Conservation (phyloP, 192 early-diverging fungal species). For the Oehlia diaphana region DNA sequence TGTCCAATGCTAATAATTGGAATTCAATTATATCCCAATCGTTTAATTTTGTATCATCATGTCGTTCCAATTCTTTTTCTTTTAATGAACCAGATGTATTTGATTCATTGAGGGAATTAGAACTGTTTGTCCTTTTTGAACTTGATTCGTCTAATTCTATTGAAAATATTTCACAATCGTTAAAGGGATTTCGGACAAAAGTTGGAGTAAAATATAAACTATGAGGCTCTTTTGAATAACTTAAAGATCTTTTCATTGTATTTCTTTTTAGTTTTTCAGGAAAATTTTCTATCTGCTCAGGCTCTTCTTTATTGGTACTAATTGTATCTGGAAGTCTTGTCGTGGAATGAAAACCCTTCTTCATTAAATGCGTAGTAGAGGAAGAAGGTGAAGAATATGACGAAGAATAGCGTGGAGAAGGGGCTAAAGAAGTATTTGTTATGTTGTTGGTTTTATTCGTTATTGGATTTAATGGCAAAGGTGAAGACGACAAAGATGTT, state of each 20-base stretch:
- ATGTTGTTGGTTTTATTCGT: background rate
- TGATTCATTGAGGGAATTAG: background rate
- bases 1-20: conserved; percentile 39
- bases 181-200: conserved; percentile 11
- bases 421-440: background rate
- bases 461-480: background rate
- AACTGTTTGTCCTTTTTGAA: background rate
- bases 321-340: background rate
- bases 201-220: conserved; percentile 2
- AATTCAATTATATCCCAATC: conserved; percentile 42
- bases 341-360: background rate
- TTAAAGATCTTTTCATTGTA: background rate
- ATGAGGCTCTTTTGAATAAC: background rate
- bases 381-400: background rate
- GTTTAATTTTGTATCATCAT: conserved; percentile 15
- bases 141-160: background rate
- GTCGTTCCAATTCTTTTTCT: background rate
- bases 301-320: background rate
- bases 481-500: background rate
- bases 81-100: background rate
- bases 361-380: background rate
- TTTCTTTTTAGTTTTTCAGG: background rate
- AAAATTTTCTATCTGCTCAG: background rate
- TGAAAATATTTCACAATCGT: conserved; percentile 23
- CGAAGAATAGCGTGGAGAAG: background rate